These are phyloP conservation scores for Cephalotrichum gorgonifer DNA, from an alignment of 2,329 filamentous ascomycete genomes.

Conservation along the genomic window DNA sequence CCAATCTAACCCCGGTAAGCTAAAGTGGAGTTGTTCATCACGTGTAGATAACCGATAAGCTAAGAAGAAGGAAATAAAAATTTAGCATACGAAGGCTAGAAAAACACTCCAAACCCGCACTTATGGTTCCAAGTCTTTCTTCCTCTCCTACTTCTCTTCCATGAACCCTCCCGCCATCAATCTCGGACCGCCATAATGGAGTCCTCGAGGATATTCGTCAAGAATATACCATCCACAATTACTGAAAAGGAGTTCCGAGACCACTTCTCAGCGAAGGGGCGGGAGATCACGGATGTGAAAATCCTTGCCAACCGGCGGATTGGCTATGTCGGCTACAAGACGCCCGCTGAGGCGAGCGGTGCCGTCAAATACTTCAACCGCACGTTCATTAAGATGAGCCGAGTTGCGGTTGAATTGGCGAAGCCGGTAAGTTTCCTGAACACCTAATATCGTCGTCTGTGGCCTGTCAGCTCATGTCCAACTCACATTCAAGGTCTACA, in stretches of 20 bases:
- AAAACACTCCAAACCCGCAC: conserved; percentile 1
- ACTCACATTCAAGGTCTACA: conserved; percentile 3
- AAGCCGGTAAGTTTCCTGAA: conserved; percentile 49
- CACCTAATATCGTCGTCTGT: background rate
- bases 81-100: too few relatives aligned
- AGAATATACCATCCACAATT: conserved; percentile 76
- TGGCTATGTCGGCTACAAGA: conserved; percentile 91
- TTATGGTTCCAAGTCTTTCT: background rate
- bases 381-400: conserved; percentile 92
- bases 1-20: background rate
- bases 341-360: conserved; percentile 63
- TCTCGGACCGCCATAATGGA: conserved; percentile 25
- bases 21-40: background rate
- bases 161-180: conserved; percentile 6
- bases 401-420: conserved; percentile 81
- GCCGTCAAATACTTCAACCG: conserved; percentile 94
- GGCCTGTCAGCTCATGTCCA: background rate
- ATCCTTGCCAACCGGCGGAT: conserved; percentile 83
- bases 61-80: too few relatives aligned
- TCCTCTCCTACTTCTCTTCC: background rate
- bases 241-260: conserved; percentile 77
- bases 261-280: conserved; percentile 68
- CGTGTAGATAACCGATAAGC: background rate
- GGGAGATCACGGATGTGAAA: conserved; percentile 81
- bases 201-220: conserved; percentile 66